Base-by-base conservation (phyloP, 2,329 filamentous ascomycete genomes). In the Monascus ruber region DNA sequence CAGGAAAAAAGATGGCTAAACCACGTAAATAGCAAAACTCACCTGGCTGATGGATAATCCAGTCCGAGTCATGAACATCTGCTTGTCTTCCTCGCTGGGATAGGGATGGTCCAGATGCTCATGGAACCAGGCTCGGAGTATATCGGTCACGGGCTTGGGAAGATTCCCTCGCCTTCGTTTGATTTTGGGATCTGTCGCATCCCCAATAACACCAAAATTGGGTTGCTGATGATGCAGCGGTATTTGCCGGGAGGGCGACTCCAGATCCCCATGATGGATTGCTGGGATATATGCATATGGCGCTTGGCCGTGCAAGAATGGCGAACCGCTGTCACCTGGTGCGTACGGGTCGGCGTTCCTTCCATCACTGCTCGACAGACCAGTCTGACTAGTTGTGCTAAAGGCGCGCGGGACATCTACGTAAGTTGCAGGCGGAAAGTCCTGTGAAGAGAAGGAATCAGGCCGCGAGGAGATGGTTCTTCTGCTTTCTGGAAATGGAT, bases 101-200 rank as follows among this genome's bases (percentile, higher is more conserved):
- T 94, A 94, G 0, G 86, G 85, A 54, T 91, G 85, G 43, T 79
- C 71, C 5, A 87, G 62, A 59, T 91, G 83, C n/a, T 72, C 71
- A 37, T 79, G 64, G 48, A 93, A 88, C 87, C 87, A 94, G 0
- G 76, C 69, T 39, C 83, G 77, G 32, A 94, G 69, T 48, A 84
- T 80, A 55, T 88, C 83, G 0, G 86, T 94, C 0, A 85, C 85
- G 39, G 87, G 83, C 56, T 93, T 93, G n/a, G 87, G 87, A 3
- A 94, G 70, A 54, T 94, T 94, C 1, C 87, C 87, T 31, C 87
- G 74, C 38, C 86, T 72, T 58, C 71, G 68, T 51, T 73, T 73
- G 29, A 57, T 62, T 45, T 60, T 63, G 6, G 61, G 50, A 39
- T 65, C 63, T 25, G 54, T 50, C 11, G 53, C 41, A 29, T 64